A percentile compares a stretch with the other conserved stretches of the same genome.
These are phyloP conservation scores for Furcasterigmium sp. DNA, from an alignment of 2,329 filamentous ascomycete species.

Conservation along the genomic window DNA sequence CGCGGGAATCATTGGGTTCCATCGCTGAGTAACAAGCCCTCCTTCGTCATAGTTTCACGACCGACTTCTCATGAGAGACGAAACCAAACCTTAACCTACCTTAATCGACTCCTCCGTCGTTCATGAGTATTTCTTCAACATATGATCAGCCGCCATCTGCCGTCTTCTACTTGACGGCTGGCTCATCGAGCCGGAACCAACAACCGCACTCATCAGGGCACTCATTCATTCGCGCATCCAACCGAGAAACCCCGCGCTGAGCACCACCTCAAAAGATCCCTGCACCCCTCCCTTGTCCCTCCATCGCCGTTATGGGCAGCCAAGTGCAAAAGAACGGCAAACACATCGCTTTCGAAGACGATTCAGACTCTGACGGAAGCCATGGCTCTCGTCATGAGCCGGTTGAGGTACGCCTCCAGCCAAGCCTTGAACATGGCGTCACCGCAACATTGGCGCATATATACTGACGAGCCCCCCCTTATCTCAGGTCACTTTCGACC, in stretches of 20 bases:
- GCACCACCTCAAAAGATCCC: not conserved
- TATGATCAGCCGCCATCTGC: no score
- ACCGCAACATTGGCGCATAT: not conserved
- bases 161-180: no score
- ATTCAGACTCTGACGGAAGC: conserved; percentile 37
- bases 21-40: no score
- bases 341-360: conserved; percentile 25
- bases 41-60: no score
- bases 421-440: not conserved
- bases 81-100: no score
- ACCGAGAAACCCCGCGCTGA: not conserved
- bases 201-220: no score
- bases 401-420: conserved; percentile 39
- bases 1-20: no score
- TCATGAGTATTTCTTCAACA: no score
- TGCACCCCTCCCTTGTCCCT: not conserved
- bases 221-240: no score
- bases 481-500: conserved; percentile 39
- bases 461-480: not conserved
- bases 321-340: conserved; percentile 9
- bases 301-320: not conserved
- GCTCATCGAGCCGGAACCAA: no score
- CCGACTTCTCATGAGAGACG: no score
- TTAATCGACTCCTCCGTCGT: no score
- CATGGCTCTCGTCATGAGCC: conserved; percentile 43